Evolutionary conservation across 2,329 filamentous ascomycete genomes (phyloP), one percentile per base, ranked within the genome.

Genomic region (Penicillium glabrum): DNA sequence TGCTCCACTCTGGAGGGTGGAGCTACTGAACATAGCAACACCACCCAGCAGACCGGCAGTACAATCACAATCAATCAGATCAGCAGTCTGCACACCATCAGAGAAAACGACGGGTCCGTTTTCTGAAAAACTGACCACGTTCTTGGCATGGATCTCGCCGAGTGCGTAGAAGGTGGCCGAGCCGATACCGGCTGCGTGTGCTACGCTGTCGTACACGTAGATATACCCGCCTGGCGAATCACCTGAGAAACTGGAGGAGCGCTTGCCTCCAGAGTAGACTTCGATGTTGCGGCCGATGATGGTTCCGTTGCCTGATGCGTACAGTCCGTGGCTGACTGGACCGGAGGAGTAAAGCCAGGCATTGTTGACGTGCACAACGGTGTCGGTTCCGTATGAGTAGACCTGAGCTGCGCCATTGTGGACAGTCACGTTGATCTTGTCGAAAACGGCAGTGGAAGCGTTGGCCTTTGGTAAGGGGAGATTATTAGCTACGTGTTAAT

Each of bases 351-450:
- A 74, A 2, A 74, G 62, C 61, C 66, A 66, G 2, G 64, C 51
- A 51, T 70, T 57, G 31, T 55, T 58, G 14, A 73, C 64, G 51
- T 69, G 48, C 5, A 70, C 66, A 11, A 63, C 53, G 0, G 66
- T 69, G 37, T 62, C 67, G 4, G 61, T 64, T 26, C 71, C 71
- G 33, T 70, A 72, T 4, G 67, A 57, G 37, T 71, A 74, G 37
- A 73, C 37, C 16, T 72, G 70, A 11, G 71, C 71, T 3, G 70
- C 71, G 7, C 71, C 71, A 47, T 73, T 72, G 58, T 74, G 71
- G 1, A 65, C 61, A 4, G 71, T 74, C 21, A 73, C 60, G 53
- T 73, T 74, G 29, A 67, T 33, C 35, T 73, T 43, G 27, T 66
- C 53, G 14, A 72, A 61, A 35, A 54, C 50, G 1, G 62, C 62